Conservation (phyloP, 331 rosid species). For the Telfairia occidentalis region DNA sequence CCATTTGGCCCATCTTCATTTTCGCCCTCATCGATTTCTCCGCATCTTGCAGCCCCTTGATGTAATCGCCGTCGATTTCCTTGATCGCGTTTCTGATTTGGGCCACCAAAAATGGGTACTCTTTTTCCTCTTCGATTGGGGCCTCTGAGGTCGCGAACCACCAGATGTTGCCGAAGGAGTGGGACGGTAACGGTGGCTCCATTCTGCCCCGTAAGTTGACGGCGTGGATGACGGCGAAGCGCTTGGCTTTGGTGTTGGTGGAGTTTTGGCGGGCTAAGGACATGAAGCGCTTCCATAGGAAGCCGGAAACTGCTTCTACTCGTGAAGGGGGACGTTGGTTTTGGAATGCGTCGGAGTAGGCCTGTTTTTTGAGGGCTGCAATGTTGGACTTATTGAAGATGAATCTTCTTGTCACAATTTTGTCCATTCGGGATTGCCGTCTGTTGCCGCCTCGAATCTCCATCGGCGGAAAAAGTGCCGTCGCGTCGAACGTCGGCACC, state of each 20-base stretch:
- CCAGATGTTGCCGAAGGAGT: constrained; percentile 24
- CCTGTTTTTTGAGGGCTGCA: constrained; percentile 13
- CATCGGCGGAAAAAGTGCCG: constrained; percentile 21
- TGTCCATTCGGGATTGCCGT: not conserved
- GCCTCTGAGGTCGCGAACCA: constrained; percentile 5
- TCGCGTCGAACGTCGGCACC: constrained; percentile 12
- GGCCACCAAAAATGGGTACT: not conserved
- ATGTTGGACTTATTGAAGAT: constrained; percentile 18
- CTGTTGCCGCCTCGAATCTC: not conserved
- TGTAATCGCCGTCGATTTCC: constrained; percentile 5
- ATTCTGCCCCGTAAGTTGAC: constrained; percentile 20
- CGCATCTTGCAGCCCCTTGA: not conserved
- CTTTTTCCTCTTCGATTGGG: constrained; percentile 2
- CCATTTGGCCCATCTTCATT: not conserved
- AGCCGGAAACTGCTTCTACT: constrained; percentile 23
- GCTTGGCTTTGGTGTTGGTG: not conserved
- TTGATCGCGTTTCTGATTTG: constrained; percentile 16
- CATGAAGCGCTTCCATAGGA: constrained; percentile 24
- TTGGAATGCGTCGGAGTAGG: not conserved
- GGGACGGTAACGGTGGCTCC: constrained; percentile 22
- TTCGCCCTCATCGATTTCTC: not conserved
- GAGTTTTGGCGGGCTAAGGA: not conserved
- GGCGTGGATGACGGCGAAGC: constrained; percentile 14
- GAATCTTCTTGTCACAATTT: constrained; percentile 19
- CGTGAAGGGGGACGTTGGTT: constrained; percentile 16